A percentile compares a stretch with the other conserved stretches of the same genome.
Conservation (phyloP, 768 basidiomycete genomes). For the Lanmaoa pseudosensibilis region DNA sequence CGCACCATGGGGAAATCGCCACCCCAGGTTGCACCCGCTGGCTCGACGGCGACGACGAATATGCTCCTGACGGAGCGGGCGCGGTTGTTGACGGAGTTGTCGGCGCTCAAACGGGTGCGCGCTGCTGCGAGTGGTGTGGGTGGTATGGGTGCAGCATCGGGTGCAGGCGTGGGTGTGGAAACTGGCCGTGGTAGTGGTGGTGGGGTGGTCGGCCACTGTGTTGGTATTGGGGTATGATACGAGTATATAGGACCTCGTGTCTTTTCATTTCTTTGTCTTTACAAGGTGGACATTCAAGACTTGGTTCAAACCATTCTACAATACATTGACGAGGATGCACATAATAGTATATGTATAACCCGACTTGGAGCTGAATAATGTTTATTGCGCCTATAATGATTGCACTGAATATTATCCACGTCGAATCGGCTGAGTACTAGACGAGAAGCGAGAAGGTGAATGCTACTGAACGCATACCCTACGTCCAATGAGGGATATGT, state of each 20-base stretch:
- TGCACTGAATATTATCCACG: too few relatives aligned
- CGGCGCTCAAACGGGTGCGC: conserved; percentile 39
- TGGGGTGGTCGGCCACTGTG: background rate
- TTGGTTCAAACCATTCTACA: too few relatives aligned
- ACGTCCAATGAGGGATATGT: too few relatives aligned
- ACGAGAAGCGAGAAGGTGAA: too few relatives aligned
- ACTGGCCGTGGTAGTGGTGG: background rate
- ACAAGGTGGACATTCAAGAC: background rate
- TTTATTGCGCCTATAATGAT: too few relatives aligned
- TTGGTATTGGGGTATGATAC: conserved; percentile 12
- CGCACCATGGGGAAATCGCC: background rate
- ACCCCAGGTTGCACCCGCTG: background rate
- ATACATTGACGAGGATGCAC: too few relatives aligned
- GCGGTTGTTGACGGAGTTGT: conserved; percentile 52
- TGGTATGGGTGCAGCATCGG: background rate
- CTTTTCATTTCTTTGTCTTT: background rate
- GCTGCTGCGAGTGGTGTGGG: conserved; percentile 8
- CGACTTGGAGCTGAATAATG: too few relatives aligned
- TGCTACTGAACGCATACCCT: too few relatives aligned
- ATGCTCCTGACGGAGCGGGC: conserved; percentile 60
- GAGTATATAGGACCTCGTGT: background rate
- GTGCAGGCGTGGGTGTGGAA: background rate
- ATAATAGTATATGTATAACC: too few relatives aligned
- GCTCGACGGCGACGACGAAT: conserved; percentile 43
- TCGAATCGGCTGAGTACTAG: too few relatives aligned